Base-by-base conservation (phyloP, 306 rosid genomes). In the Quercus dentata region DNA sequence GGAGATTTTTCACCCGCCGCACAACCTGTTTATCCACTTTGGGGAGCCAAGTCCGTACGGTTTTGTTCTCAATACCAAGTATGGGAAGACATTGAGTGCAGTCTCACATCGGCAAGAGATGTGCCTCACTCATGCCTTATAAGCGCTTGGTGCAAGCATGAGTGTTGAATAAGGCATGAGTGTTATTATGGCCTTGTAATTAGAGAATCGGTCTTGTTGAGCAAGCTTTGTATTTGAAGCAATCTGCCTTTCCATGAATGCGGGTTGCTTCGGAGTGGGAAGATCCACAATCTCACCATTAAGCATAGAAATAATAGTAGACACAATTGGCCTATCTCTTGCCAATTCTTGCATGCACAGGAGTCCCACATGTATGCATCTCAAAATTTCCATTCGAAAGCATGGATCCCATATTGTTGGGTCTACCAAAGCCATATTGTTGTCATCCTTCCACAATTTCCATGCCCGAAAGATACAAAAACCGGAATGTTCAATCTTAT, bases 361-460 rank as follows among this genome's bases (percentile, higher is more conserved):
- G 30, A 82, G 76, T 10, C 89, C 89, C 0, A 83, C 77, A 18
- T 83, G 79, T 46, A 62, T 63, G 85, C 86, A 83, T 27, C 83
- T 83, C 19, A 74, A 9, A 4, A 82, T 74, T 1, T 77, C 56
- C 3, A 27, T 28, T 2, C 20, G 2, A 69, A 6, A 5, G 0
- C 15, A 13, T 18, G 21, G 7, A 10, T 69, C 27, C 2, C 3
- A 54, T 70, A 86, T 79, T 1, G 61, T 56, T 38, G 82, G 49
- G 46, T 82, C 80, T 38, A 82, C 55, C 8, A 82, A 6, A 44
- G 61, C 49, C 44, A 27, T 3, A 21, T 52, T n/a, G 3, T 76
- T 21, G 2, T 30, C 82, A 28, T 76, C 80, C 1, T 61, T 82
- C 84, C 89, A 82, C 54, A 76, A 1, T 76, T 79, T 69, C 84